These are phyloP conservation scores for Penicillium sp. DNA, from an alignment of 2,329 filamentous ascomycete species.

Conservation along the genomic window DNA sequence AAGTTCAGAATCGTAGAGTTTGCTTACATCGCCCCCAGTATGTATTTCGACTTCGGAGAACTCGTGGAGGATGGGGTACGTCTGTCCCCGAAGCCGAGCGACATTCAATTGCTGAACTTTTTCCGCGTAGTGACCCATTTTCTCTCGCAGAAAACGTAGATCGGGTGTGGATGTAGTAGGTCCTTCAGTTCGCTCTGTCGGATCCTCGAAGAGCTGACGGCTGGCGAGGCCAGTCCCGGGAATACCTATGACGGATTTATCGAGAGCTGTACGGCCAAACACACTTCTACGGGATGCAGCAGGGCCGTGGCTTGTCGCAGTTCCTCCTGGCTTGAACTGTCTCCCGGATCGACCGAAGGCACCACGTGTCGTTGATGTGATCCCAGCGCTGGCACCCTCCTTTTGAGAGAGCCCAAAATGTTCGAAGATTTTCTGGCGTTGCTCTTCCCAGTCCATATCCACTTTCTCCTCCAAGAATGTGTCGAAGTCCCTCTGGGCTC, in stretches of 20 bases:
- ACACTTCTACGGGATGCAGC: conserved; percentile 51
- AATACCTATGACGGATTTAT: conserved; percentile 82
- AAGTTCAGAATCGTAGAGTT: neutral
- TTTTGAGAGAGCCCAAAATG: conserved; percentile 81
- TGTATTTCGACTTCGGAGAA: conserved; percentile 71
- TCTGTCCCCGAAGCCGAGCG: conserved; percentile 62
- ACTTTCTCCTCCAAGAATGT: conserved; percentile 91
- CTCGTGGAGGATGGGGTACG: conserved; percentile 71
- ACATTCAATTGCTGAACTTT: conserved; percentile 77
- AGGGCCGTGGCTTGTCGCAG: conserved; percentile 45
- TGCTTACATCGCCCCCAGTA: conserved; percentile 61
- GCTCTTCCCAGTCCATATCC: conserved; percentile 91
- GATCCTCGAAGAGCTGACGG: conserved; percentile 65
- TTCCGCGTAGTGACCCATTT: conserved; percentile 76
- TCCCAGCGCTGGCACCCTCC: conserved; percentile 40
- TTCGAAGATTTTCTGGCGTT: conserved; percentile 88
- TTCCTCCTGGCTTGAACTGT: conserved; percentile 40
- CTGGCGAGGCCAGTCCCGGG: conserved; percentile 63
- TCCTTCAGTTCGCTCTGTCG: conserved; percentile 56
- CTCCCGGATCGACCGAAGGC: conserved; percentile 52
- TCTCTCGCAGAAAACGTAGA: conserved; percentile 75
- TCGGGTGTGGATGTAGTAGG: conserved; percentile 57
- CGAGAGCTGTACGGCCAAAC: conserved; percentile 68
- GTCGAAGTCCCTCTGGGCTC: conserved; percentile 89
- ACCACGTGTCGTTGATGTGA: conserved; percentile 35